A percentile compares a stretch with the other conserved stretches of the same genome.
Conservation (phyloP, 495 filamentous ascomycete species). For the Acidiella bohemica region DNA sequence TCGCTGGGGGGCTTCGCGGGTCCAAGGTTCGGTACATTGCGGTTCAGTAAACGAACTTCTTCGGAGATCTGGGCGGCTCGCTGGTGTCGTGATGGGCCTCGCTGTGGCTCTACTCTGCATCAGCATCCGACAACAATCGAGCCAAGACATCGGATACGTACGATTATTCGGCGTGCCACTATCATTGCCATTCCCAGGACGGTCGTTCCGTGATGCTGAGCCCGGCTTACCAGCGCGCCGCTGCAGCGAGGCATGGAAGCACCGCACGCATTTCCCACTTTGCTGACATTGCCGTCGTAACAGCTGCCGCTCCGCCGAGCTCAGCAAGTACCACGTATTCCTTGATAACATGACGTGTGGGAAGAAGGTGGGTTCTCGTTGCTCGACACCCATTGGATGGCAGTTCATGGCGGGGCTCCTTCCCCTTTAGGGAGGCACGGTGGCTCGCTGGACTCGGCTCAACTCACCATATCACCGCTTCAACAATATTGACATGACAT, state of each 20-base stretch:
- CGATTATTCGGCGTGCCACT: conserved; percentile 7
- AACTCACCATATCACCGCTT: too few species aligned
- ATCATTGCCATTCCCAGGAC: neutral
- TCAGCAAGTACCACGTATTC: too few species aligned
- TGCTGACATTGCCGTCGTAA: conserved; percentile 13
- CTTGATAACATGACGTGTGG: too few species aligned
- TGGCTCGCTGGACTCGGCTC: too few species aligned
- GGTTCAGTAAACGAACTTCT: conserved; percentile 17
- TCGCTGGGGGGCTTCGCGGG: conserved; percentile 5
- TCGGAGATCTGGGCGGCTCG: conserved; percentile 18
- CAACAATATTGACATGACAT: too few species aligned
- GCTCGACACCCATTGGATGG: too few species aligned
- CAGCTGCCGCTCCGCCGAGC: conserved; percentile 4
- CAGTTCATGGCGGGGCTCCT: too few species aligned
- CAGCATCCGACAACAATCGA: too few species aligned
- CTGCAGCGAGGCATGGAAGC: conserved; percentile 12
- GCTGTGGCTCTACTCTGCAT: conserved; percentile 10
- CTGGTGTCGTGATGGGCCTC: conserved; percentile 17
- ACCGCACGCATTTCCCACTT: conserved; percentile 12
- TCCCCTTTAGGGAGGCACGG: too few species aligned
- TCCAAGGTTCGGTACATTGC: conserved; percentile 1
- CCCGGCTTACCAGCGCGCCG: neutral
- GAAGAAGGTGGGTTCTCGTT: too few species aligned
- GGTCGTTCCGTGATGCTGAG: neutral
- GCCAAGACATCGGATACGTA: conserved; percentile 1